These are phyloP conservation scores for Adansonia digitata DNA, from an alignment of 345 rosid genomes.

Conservation along the genomic window DNA sequence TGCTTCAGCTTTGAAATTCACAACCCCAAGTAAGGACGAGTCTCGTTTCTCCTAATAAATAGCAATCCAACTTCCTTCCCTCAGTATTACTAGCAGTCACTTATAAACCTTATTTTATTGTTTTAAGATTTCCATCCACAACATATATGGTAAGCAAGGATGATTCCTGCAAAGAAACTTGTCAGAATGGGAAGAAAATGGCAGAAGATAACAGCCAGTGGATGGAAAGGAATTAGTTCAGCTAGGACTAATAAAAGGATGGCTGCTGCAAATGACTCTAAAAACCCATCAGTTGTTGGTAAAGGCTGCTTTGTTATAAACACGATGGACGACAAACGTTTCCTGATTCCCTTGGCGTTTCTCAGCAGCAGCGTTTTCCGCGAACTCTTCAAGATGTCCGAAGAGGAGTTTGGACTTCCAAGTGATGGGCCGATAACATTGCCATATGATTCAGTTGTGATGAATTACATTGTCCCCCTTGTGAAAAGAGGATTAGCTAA, in stretches of 20 bases:
- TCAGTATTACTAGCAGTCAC: not conserved
- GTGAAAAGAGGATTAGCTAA: not conserved
- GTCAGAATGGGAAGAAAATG: not conserved
- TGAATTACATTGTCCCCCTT: not conserved
- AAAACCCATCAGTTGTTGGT: not conserved
- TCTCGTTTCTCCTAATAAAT: not conserved
- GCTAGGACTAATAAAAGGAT: too few relatives aligned
- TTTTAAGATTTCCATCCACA: not conserved
- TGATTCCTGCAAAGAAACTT: not conserved
- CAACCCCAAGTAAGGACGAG: not conserved
- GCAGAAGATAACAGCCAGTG: not conserved
- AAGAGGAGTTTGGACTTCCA: too few relatives aligned
- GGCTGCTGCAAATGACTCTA: too few relatives aligned
- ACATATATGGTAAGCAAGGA: not conserved
- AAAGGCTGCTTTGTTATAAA: not conserved
- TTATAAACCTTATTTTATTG: not conserved
- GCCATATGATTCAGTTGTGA: conserved; percentile 7
- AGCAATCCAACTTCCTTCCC: not conserved
- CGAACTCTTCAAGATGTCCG: conserved; percentile 11
- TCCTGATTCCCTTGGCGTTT: conserved; percentile 4
- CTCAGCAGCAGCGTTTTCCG: not conserved
- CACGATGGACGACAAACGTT: not conserved
- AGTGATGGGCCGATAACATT: too few relatives aligned
- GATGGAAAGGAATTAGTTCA: not conserved
- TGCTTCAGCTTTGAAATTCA: not conserved